Evolutionary conservation across 345 rosid species (phyloP).

Genomic region (Boechera stricta): DNA sequence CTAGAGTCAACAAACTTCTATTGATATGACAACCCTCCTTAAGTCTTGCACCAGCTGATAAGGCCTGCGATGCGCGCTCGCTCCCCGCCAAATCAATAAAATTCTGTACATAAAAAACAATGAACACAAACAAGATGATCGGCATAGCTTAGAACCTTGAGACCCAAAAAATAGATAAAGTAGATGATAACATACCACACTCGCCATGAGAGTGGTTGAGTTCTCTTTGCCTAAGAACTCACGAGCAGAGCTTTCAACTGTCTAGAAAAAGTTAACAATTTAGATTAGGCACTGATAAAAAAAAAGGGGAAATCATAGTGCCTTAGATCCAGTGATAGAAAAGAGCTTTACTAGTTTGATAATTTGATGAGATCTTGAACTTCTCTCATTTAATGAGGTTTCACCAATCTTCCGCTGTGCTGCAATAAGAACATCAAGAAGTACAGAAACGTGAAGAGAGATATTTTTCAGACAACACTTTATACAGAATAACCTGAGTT

Average conservation of each 20-base stretch:
- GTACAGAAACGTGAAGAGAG: conserved; percentile 29
- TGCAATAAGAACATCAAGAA: conserved; percentile 47
- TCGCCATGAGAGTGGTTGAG: conserved; percentile 86
- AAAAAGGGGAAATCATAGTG: background rate
- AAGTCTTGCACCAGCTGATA: conserved; percentile 86
- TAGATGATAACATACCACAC: conserved; percentile 65
- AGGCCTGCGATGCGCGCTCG: conserved; percentile 93
- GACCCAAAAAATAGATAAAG: conserved; percentile 22
- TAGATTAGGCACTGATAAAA: background rate
- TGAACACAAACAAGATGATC: conserved; percentile 19
- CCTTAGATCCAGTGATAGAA: conserved; percentile 30
- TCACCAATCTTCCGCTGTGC: conserved; percentile 95
- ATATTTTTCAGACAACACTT: background rate
- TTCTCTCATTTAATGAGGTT: conserved; percentile 87
- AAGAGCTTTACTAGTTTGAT: conserved; percentile 72
- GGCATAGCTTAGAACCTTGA: conserved; percentile 1
- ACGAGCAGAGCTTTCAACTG: conserved; percentile 97
- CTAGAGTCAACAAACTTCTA: conserved; percentile 90
- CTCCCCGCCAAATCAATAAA: conserved; percentile 98
- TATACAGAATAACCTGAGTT: conserved; percentile 2
- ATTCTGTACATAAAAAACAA: conserved; percentile 60
- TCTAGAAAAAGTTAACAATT: conserved; percentile 49
- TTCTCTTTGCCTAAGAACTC: conserved; percentile 94
- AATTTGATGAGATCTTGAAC: conserved; percentile 99
- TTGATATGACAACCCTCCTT: conserved; percentile 99